Evolutionary conservation across 768 basidiomycete genomes (phyloP).

Genomic region (Melanogaster broomeanus): DNA sequence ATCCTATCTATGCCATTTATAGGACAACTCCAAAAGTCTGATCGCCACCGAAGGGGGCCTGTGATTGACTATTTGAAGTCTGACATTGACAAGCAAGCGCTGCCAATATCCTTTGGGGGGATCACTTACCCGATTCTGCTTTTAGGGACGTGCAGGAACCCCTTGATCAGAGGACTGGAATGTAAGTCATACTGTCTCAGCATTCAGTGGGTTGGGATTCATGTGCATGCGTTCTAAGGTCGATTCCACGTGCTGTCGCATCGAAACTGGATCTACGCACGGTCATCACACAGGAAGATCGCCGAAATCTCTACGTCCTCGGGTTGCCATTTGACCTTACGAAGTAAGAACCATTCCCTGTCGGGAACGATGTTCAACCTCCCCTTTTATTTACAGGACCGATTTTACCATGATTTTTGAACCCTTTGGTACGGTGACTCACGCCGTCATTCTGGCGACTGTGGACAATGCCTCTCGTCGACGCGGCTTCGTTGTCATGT

Average conservation of each 20-base stretch:
- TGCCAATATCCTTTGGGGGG: too few species aligned
- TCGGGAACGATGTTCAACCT: background rate
- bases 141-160: slow-evolving; percentile 11
- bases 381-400: slow-evolving; percentile 23
- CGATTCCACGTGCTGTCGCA: slow-evolving; percentile 32
- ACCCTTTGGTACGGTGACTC: slow-evolving; percentile 65
- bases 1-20: background rate
- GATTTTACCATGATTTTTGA: slow-evolving; percentile 67
- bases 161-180: slow-evolving; percentile 53
- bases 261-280: background rate
- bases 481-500: slow-evolving; percentile 85
- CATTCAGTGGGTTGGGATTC: background rate
- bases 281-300: slow-evolving; percentile 41
- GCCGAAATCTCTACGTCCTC: slow-evolving; percentile 83
- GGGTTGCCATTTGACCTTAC: slow-evolving; percentile 81
- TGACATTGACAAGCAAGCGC: slow-evolving; percentile 14
- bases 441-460: slow-evolving; percentile 82
- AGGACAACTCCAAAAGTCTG: slow-evolving; percentile 14
- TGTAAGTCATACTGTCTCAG: slow-evolving; percentile 45
- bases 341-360: slow-evolving; percentile 48
- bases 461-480: slow-evolving; percentile 82
- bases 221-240: slow-evolving; percentile 35
- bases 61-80: background rate
- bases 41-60: slow-evolving; percentile 5
- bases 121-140: slow-evolving; percentile 9